Evolutionary conservation across 257 asterid species (phyloP).

Genomic region (Nicotiana tabacum): DNA sequence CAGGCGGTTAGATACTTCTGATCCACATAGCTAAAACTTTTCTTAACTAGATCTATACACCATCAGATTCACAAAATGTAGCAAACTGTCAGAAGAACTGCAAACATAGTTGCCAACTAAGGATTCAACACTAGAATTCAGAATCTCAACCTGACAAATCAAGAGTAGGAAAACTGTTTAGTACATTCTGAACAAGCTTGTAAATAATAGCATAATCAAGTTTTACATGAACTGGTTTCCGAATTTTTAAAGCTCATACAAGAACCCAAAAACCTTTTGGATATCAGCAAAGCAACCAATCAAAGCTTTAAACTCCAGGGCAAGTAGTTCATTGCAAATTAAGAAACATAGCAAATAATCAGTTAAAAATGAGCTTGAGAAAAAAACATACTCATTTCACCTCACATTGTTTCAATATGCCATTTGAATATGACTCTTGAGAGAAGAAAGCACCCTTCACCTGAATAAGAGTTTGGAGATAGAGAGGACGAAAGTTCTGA

Average conservation of each 20-base stretch:
- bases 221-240: neutral
- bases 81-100: neutral
- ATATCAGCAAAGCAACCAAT: neutral
- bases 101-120: neutral
- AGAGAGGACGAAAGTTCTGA: neutral
- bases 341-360: too few relatives aligned
- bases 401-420: too few relatives aligned
- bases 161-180: neutral
- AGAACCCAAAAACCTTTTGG: neutral
- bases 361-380: too few relatives aligned
- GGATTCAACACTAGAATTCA: neutral
- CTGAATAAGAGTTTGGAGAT: neutral
- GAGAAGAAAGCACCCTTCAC: neutral
- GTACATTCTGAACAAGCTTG: neutral
- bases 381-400: too few relatives aligned
- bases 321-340: too few relatives aligned
- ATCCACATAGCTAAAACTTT: too few relatives aligned
- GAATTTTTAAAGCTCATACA: too few relatives aligned
- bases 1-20: too few relatives aligned
- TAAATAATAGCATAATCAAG: neutral
- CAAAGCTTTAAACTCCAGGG: neutral
- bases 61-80: neutral
- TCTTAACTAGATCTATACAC: neutral
- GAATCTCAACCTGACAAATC: neutral
- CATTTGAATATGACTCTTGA: neutral